Conservation (phyloP, 2,329 filamentous ascomycete genomes). For the Apiospora saccharicola region DNA sequence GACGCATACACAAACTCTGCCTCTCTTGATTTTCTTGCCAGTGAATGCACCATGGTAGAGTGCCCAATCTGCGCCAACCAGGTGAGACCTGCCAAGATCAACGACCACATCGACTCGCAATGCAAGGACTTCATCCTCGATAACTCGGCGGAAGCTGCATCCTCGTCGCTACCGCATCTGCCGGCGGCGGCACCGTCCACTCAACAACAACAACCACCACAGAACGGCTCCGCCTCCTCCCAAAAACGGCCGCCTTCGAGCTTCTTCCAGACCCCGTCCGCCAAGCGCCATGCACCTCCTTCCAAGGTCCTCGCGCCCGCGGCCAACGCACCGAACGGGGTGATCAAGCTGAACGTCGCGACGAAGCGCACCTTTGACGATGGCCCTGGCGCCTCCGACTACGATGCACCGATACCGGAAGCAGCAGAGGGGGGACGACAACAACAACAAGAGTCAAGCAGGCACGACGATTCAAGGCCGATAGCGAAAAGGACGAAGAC, state of each 20-base stretch:
- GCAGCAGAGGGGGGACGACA: slow-evolving; percentile 30
- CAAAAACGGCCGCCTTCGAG: slow-evolving; percentile 63
- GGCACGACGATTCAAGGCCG: slow-evolving; percentile 45
- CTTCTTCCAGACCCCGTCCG: slow-evolving; percentile 69
- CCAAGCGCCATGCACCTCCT: slow-evolving; percentile 59
- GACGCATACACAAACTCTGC: background rate
- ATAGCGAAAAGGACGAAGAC: slow-evolving; percentile 72
- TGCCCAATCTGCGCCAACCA: slow-evolving; percentile 83
- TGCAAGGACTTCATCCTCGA: slow-evolving; percentile 75
- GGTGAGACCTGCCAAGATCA: slow-evolving; percentile 80
- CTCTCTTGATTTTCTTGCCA: background rate
- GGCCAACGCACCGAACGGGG: slow-evolving; percentile 42
- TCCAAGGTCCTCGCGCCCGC: slow-evolving; percentile 43
- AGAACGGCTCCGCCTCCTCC: slow-evolving; percentile 44
- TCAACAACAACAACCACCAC: slow-evolving; percentile 38
- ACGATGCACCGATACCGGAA: slow-evolving; percentile 35
- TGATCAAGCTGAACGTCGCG: slow-evolving; percentile 45
- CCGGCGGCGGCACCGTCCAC: slow-evolving; percentile 41
- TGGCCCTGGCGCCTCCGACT: slow-evolving; percentile 52
- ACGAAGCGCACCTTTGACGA: slow-evolving; percentile 63
- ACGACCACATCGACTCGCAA: slow-evolving; percentile 86
- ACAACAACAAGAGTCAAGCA: slow-evolving; percentile 30
- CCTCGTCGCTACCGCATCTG: slow-evolving; percentile 44
- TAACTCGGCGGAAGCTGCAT: slow-evolving; percentile 39
- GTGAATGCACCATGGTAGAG: slow-evolving; percentile 59